Base-by-base conservation (phyloP, 495 filamentous ascomycete species). In the Penicillium verhagenii region DNA sequence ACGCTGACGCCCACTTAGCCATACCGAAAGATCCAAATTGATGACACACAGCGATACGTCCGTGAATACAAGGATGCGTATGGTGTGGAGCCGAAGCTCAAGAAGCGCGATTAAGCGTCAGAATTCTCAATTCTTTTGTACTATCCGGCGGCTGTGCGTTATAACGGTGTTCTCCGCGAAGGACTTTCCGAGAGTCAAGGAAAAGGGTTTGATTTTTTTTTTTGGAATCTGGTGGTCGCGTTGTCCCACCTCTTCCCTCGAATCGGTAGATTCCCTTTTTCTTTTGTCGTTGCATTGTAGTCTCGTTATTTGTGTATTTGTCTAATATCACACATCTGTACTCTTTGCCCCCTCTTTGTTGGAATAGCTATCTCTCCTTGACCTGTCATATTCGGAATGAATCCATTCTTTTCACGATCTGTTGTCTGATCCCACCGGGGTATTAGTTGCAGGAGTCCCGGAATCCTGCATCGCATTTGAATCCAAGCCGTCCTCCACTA, bases 21-120 rank as follows among this genome's bases (percentile, higher is more conserved):
- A 53, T 76, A 72, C 50, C 1, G 25, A 7, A 16, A 64, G 37
- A 28, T 57, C 24, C 25, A 42, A 2, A 40, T 25, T 8, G 53
- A 57, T 18, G 72, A 75, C 40, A 31, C 23, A 1, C 57, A 54
- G 37, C 72, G 72, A n/a, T 77, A 74, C 48, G 14, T 29, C 13
- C 53, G 54, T n/a, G 72, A 75, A 55, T 57, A 72, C 58, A 47
- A 48, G 11, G 63, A 70, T 26, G 65, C 64, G 2, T 77, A 77
- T 52, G 73, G 72, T 33, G 56, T 59, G 47, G 59, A 1, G 8
- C 33, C 40, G 13, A 33, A 11, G 10, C 1, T 29, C 39, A 43
- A 29, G 14, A 28, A 40, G 28, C 3, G 9, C 39, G 28, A 16
- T 9, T 53, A 21, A 23, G 28, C 20, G 9, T n/a, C 10, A 42